phyloP scores from a whole-genome alignment of 1,139 yeast species.

The Nakaseomyces delphensis region DNA sequence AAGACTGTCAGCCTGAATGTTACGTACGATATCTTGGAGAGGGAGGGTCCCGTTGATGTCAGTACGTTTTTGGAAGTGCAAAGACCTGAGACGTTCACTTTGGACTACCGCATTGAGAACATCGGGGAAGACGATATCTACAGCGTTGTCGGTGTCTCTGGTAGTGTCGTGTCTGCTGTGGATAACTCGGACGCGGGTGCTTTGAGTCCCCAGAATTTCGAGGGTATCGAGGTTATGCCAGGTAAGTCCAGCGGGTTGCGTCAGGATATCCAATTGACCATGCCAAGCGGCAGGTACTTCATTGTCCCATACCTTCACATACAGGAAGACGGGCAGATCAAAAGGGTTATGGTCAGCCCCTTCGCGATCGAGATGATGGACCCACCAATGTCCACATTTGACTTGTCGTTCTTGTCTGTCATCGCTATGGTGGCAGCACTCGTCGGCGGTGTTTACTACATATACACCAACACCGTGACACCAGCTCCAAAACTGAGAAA shows the following conservation, averaged over 20 bases:
- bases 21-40: constrained; percentile 5
- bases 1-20: constrained; percentile 5
- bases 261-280: constrained; percentile 48
- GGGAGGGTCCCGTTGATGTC: background rate
- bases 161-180: constrained; percentile 51
- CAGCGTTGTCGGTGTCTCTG: constrained; percentile 66
- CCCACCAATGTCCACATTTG: constrained; percentile 56
- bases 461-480: constrained; percentile 33
- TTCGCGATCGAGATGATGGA: constrained; percentile 56
- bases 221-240: constrained; percentile 47
- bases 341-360: constrained; percentile 50
- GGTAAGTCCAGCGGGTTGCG: constrained; percentile 43
- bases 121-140: constrained; percentile 51
- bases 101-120: constrained; percentile 42
- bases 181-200: constrained; percentile 37
- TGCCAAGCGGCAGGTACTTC: constrained; percentile 51
- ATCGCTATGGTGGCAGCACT: constrained; percentile 47
- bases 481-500: constrained; percentile 31
- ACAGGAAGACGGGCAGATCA: constrained; percentile 43
- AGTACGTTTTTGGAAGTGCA: background rate
- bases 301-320: constrained; percentile 55
- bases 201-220: constrained; percentile 57
- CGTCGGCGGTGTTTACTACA: constrained; percentile 44
- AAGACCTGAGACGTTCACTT: constrained; percentile 41
- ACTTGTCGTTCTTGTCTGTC: constrained; percentile 62